These are phyloP conservation scores for Eremomyces bilateralis DNA, from an alignment of 495 filamentous ascomycete species.

Conservation along the genomic window DNA sequence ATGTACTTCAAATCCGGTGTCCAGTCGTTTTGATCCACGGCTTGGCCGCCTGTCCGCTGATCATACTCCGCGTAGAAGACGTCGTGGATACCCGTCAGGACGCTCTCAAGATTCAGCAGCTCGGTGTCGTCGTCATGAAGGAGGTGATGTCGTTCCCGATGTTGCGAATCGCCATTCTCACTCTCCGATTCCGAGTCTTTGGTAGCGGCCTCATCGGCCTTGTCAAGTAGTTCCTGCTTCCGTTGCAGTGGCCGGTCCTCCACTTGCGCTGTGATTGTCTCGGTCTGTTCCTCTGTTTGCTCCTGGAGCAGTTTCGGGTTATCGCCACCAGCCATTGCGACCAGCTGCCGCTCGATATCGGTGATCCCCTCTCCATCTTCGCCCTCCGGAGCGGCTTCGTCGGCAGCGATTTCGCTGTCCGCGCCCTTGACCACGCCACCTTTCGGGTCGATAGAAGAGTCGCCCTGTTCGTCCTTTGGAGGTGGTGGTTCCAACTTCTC, in stretches of 20 bases:
- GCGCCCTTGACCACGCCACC: conserved; percentile 16
- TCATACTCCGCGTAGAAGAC: conserved; percentile 72
- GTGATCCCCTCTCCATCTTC: conserved; percentile 20
- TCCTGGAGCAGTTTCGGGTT: conserved; percentile 47
- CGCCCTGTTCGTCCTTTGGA: not conserved
- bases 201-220: conserved; percentile 44
- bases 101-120: conserved; percentile 47
- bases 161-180: conserved; percentile 21
- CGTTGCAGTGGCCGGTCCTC: conserved; percentile 69
- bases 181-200: conserved; percentile 25
- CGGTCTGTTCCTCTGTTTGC: conserved; percentile 63
- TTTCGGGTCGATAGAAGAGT: conserved; percentile 6
- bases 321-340: conserved; percentile 53
- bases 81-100: conserved; percentile 51
- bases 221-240: conserved; percentile 72
- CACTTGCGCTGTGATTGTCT: conserved; percentile 69
- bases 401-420: conserved; percentile 7
- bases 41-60: conserved; percentile 29
- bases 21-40: too few relatives aligned
- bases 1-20: conserved; percentile 72
- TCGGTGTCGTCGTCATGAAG: conserved; percentile 72
- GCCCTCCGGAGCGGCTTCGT: conserved; percentile 11
- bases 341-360: conserved; percentile 44
- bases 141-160: conserved; percentile 46
- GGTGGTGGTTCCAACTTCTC: conserved; percentile 2